Percentiles rank a stretch among this genome's conserved stretches.
phyloP scores from a whole-genome alignment of 768 basidiomycete species.

The Psilocybe subaeruginosa region DNA sequence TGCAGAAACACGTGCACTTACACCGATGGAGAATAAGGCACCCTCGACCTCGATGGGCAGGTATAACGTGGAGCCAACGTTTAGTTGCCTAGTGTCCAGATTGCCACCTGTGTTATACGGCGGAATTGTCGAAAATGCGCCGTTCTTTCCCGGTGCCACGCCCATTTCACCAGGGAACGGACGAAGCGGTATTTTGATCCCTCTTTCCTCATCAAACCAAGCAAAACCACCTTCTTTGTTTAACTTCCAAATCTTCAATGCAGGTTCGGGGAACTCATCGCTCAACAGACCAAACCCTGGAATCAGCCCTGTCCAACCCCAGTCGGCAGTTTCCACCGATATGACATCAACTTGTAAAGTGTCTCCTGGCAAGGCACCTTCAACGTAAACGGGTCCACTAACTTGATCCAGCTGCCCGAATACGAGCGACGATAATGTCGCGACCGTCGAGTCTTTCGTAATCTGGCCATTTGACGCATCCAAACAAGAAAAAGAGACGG shows the following conservation, averaged over 20 bases:
- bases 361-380: slow-evolving; percentile 56
- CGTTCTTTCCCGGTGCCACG: slow-evolving; percentile 51
- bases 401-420: slow-evolving; percentile 59
- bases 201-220: slow-evolving; percentile 52
- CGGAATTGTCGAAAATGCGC: slow-evolving; percentile 63
- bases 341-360: slow-evolving; percentile 63
- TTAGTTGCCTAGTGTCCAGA: slow-evolving; percentile 60
- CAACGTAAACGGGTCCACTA: slow-evolving; percentile 59
- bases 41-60: slow-evolving; percentile 63
- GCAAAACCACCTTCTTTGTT: slow-evolving; percentile 41
- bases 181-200: slow-evolving; percentile 51
- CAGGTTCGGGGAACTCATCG: slow-evolving; percentile 56
- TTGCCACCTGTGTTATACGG: slow-evolving; percentile 66
- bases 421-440: slow-evolving; percentile 39
- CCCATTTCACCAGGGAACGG: slow-evolving; percentile 73
- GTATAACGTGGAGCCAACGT: slow-evolving; percentile 56
- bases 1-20: slow-evolving; percentile 28
- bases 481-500: slow-evolving; percentile 61
- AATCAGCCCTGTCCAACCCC: slow-evolving; percentile 67
- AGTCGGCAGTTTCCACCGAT: slow-evolving; percentile 51
- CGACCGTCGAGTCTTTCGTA: slow-evolving; percentile 40
- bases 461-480: slow-evolving; percentile 68
- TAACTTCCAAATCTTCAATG: slow-evolving; percentile 59
- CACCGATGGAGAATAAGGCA: slow-evolving; percentile 63
- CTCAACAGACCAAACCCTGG: slow-evolving; percentile 62